These are phyloP conservation scores for Lentinula lateritia DNA, from an alignment of 768 basidiomycete genomes.

Conservation along the genomic window DNA sequence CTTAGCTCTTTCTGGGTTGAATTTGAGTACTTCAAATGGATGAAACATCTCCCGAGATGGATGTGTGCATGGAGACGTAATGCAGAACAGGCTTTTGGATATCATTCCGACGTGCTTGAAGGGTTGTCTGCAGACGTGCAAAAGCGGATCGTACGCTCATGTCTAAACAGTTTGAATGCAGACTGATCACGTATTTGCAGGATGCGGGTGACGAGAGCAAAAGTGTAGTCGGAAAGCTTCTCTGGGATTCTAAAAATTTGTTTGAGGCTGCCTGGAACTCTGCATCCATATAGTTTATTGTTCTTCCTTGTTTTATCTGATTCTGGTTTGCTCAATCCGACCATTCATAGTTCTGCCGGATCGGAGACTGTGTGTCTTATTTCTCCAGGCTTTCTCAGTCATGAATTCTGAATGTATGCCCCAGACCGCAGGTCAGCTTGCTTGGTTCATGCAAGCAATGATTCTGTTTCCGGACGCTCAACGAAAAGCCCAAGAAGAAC, in stretches of 20 bases:
- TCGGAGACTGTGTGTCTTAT: slow-evolving; percentile 1
- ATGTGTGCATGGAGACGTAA: slow-evolving; percentile 23
- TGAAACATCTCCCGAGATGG: slow-evolving; percentile 22
- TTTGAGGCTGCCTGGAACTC: slow-evolving; percentile 1
- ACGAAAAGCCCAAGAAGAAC: slow-evolving; percentile 27
- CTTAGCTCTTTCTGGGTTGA: slow-evolving; percentile 30
- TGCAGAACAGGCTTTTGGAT: slow-evolving; percentile 9
- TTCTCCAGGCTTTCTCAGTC: neutral
- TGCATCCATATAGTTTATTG: slow-evolving; percentile 1
- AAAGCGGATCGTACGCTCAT: neutral
- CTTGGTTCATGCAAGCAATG: slow-evolving; percentile 31
- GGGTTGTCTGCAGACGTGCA: slow-evolving; percentile 3
- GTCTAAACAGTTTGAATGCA: neutral
- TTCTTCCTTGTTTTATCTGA: neutral
- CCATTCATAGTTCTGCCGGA: neutral
- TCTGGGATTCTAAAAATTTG: neutral
- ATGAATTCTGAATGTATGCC: slow-evolving; percentile 11
- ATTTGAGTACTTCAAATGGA: slow-evolving; percentile 17
- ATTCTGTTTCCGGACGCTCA: slow-evolving; percentile 28
- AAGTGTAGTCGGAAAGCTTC: neutral
- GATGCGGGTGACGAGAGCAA: neutral
- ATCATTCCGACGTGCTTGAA: slow-evolving; percentile 15
- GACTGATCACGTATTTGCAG: neutral
- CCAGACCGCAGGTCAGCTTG: slow-evolving; percentile 29
- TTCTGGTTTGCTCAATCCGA: neutral